These are phyloP conservation scores for Fraxinus albicans DNA, from an alignment of 305 asterid species.

Conservation along the genomic window DNA sequence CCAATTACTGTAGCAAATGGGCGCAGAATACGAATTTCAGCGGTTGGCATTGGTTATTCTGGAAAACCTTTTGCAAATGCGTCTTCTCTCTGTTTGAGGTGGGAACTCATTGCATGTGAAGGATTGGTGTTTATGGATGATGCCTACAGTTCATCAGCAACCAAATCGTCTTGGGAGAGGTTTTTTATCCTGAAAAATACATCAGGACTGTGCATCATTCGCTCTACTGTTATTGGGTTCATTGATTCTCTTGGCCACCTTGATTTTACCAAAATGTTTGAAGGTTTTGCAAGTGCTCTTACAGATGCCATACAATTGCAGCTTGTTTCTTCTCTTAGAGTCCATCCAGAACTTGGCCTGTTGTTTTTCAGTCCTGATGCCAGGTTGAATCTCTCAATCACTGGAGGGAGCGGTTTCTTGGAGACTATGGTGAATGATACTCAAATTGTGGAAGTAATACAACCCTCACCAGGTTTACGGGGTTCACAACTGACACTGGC, in stretches of 20 bases:
- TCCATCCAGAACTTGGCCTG: slow-evolving; percentile 68
- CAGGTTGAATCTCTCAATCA: slow-evolving; percentile 65
- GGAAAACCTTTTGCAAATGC: slow-evolving; percentile 83
- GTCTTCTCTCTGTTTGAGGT: slow-evolving; percentile 69
- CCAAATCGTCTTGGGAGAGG: slow-evolving; percentile 79
- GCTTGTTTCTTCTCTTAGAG: slow-evolving; percentile 76
- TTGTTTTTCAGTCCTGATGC: slow-evolving; percentile 70
- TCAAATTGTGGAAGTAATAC: slow-evolving; percentile 50
- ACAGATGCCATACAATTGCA: slow-evolving; percentile 76
- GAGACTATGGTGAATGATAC: slow-evolving; percentile 67
- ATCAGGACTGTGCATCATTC: slow-evolving; percentile 70
- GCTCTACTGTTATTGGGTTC: slow-evolving; percentile 52
- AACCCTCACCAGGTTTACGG: slow-evolving; percentile 42
- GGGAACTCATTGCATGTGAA: slow-evolving; percentile 73
- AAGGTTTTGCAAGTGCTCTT: slow-evolving; percentile 37
- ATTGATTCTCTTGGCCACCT: slow-evolving; percentile 40
- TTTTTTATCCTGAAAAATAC: slow-evolving; percentile 67
- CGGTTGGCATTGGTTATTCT: slow-evolving; percentile 68
- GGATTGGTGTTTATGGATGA: slow-evolving; percentile 62
- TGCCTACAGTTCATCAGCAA: slow-evolving; percentile 31
- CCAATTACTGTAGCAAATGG: slow-evolving; percentile 84
- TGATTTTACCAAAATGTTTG: slow-evolving; percentile 33
- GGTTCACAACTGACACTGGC: slow-evolving; percentile 67
- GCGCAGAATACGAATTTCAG: slow-evolving; percentile 73
- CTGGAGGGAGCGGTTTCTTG: slow-evolving; percentile 79